These are phyloP conservation scores for Helichrysum umbraculigerum DNA, from an alignment of 129 eudicot genomes.

Conservation along the genomic window DNA sequence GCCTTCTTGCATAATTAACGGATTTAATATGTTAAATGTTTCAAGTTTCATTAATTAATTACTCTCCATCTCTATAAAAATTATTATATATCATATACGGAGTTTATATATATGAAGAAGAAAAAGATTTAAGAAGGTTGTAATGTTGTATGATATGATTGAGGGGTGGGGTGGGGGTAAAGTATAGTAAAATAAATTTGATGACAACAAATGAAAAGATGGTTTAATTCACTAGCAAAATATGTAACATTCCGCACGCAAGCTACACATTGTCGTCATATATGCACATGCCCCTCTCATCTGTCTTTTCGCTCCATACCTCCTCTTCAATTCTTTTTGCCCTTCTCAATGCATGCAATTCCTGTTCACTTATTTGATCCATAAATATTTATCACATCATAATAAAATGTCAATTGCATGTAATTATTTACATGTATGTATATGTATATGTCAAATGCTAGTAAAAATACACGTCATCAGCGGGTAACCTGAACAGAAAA, in stretches of 20 bases:
- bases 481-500: too few relatives aligned
- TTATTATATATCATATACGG: not conserved
- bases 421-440: not conserved
- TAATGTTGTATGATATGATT: conserved; percentile 11
- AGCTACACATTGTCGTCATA: conserved; percentile 23
- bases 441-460: too few relatives aligned
- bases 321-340: conserved; percentile 3
- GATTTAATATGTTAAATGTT: not conserved
- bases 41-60: not conserved
- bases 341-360: conserved; percentile 12
- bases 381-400: not conserved
- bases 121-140: too few relatives aligned
- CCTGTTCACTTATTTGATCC: not conserved
- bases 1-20: too few relatives aligned
- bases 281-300: conserved; percentile 24
- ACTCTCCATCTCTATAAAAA: not conserved
- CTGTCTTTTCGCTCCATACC: conserved; percentile 12
- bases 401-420: conserved; percentile 3
- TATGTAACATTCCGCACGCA: conserved; percentile 30
- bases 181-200: not conserved
- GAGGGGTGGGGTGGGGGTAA: conserved; percentile 3
- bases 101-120: not conserved
- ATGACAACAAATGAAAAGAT: conserved; percentile 39
- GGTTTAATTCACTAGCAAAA: conserved; percentile 24
- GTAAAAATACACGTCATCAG: too few relatives aligned